These are phyloP conservation scores for Sporothrix phasma DNA, from an alignment of 2,329 filamentous ascomycete species.

Conservation along the genomic window DNA sequence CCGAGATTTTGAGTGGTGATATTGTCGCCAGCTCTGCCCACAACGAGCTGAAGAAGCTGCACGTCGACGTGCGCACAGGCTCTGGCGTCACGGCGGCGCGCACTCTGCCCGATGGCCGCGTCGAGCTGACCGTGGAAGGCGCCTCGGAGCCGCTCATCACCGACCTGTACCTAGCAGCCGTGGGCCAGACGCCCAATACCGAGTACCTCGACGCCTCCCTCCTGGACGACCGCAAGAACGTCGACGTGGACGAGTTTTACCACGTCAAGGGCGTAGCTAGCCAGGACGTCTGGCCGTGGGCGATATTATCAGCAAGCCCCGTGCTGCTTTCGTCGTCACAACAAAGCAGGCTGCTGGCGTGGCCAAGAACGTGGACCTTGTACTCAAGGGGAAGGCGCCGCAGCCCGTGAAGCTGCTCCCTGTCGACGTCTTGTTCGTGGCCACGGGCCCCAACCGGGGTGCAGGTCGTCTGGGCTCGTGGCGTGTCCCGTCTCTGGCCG, in stretches of 20 bases:
- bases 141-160: slow-evolving; percentile 39
- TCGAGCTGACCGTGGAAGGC: slow-evolving; percentile 36
- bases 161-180: slow-evolving; percentile 42
- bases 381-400: slow-evolving; percentile 35
- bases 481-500: slow-evolving; percentile 40
- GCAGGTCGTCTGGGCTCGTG: slow-evolving; percentile 36
- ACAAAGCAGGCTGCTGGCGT: slow-evolving; percentile 46
- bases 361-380: slow-evolving; percentile 43
- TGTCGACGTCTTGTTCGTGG: slow-evolving; percentile 39
- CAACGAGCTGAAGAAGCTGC: slow-evolving; percentile 42
- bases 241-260: slow-evolving; percentile 43
- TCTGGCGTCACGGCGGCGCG: slow-evolving; percentile 31
- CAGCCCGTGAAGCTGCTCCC: slow-evolving; percentile 36
- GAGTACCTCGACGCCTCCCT: slow-evolving; percentile 38
- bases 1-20: slow-evolving; percentile 37
- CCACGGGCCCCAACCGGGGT: slow-evolving; percentile 41
- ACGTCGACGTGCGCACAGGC: slow-evolving; percentile 37
- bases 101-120: slow-evolving; percentile 34
- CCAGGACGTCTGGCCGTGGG: slow-evolving; percentile 40
- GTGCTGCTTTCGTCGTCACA: slow-evolving; percentile 33
- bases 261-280: slow-evolving; percentile 34
- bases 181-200: slow-evolving; percentile 46
- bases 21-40: slow-evolving; percentile 31
- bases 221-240: slow-evolving; percentile 35
- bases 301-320: slow-evolving; percentile 42